Evolutionary conservation across 2,329 filamentous ascomycete genomes (phyloP).

Genomic region (Diaporthe vexans): DNA sequence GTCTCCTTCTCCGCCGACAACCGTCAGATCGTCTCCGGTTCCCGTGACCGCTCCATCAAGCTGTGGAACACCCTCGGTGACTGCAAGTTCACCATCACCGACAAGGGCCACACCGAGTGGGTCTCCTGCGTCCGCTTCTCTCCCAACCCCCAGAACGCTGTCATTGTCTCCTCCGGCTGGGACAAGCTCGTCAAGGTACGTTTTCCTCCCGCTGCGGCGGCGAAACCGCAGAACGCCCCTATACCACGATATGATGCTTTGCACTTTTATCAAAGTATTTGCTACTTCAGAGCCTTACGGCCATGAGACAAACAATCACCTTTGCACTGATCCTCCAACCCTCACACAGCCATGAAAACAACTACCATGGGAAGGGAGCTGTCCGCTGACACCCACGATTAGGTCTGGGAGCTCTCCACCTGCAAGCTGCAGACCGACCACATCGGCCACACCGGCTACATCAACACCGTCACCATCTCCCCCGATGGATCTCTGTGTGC

Average conservation of each 20-base stretch:
- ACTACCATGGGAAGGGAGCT: not conserved
- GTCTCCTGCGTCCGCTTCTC: slow-evolving; percentile 99
- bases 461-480: slow-evolving; percentile 99
- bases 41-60: slow-evolving; percentile 99
- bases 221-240: slow-evolving; percentile 51
- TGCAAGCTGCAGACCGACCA: slow-evolving; percentile 99
- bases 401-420: slow-evolving; percentile 99
- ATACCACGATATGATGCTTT: slow-evolving; percentile 83
- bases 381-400: slow-evolving; percentile 47
- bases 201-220: slow-evolving; percentile 46
- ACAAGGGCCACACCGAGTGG: slow-evolving; percentile 99
- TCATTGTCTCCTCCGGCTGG: slow-evolving; percentile 98
- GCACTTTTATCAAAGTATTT: slow-evolving; percentile 92
- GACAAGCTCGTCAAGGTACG: slow-evolving; percentile 99
- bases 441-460: slow-evolving; percentile 99
- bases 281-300: slow-evolving; percentile 99
- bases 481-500: slow-evolving; percentile 99
- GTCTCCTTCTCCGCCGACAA: slow-evolving; percentile 99
- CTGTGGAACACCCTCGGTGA: slow-evolving; percentile 99
- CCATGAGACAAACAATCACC: slow-evolving; percentile 99
- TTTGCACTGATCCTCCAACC: slow-evolving; percentile 78
- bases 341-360: not conserved
- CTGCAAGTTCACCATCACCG: slow-evolving; percentile 99
- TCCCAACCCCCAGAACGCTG: slow-evolving; percentile 99
- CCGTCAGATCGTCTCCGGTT: slow-evolving; percentile 99